phyloP scores from a whole-genome alignment of 345 rosid genomes.

The Boechera retrofracta region DNA sequence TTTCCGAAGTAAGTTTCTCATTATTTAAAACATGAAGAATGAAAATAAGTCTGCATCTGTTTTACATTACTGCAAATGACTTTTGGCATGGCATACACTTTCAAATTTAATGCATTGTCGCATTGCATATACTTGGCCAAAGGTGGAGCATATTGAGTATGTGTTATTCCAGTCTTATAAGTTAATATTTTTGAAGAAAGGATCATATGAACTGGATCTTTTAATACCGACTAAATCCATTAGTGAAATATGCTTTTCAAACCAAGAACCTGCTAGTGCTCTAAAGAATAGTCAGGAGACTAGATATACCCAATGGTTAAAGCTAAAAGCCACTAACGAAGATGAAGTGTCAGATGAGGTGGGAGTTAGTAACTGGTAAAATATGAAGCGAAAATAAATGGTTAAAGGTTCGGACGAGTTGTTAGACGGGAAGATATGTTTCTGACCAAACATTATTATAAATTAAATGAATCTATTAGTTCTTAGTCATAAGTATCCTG shows the following conservation, averaged over 20 bases:
- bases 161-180: not conserved
- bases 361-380: not conserved
- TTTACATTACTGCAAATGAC: not conserved
- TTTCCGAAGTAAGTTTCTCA: slow-evolving; percentile 75
- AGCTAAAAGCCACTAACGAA: not conserved
- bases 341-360: not conserved
- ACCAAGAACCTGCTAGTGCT: not conserved
- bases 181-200: not conserved
- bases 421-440: not conserved
- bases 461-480: not conserved
- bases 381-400: not conserved
- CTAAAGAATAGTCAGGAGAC: not conserved
- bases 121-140: not conserved
- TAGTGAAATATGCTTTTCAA: slow-evolving; percentile 2
- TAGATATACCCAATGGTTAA: not conserved
- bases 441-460: not conserved
- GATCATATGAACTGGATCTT: not conserved
- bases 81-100: not conserved
- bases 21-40: not conserved
- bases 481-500: not conserved
- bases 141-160: not conserved
- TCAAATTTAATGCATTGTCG: not conserved
- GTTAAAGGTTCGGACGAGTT: too few relatives aligned
- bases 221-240: not conserved
- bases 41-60: not conserved